These are phyloP conservation scores for Deinandra increscens DNA, from an alignment of 129 eudicot species.

Conservation along the genomic window DNA sequence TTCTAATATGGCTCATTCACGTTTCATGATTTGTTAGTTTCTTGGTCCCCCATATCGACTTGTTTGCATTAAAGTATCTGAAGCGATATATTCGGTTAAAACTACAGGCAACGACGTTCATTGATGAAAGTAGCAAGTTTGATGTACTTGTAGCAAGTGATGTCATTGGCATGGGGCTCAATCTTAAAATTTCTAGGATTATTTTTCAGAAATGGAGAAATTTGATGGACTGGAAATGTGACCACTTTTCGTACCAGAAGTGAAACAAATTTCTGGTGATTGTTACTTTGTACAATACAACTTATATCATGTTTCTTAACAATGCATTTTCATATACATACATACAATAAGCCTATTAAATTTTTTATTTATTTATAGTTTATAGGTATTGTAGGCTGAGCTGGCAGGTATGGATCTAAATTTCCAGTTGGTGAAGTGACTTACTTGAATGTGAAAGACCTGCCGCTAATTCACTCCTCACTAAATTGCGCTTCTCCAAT, in stretches of 20 bases:
- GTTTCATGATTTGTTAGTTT: too few species aligned
- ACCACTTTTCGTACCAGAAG: slow-evolving; percentile 76
- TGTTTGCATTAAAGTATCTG: slow-evolving; percentile 19
- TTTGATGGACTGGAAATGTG: slow-evolving; percentile 81
- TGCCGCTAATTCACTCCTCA: slow-evolving; percentile 76
- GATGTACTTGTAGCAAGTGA: slow-evolving; percentile 99
- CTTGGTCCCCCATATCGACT: slow-evolving; percentile 4
- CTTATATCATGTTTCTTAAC: background rate
- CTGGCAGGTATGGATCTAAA: slow-evolving; percentile 88
- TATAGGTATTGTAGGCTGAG: slow-evolving; percentile 61
- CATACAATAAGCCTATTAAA: background rate
- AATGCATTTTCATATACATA: background rate
- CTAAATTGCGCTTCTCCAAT: slow-evolving; percentile 76
- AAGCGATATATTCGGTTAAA: slow-evolving; percentile 37
- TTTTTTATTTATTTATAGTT: background rate
- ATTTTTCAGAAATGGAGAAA: slow-evolving; percentile 77
- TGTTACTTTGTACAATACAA: slow-evolving; percentile 4
- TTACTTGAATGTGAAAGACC: slow-evolving; percentile 58
- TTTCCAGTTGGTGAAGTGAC: slow-evolving; percentile 93
- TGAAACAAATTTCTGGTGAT: slow-evolving; percentile 92
- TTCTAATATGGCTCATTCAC: background rate
- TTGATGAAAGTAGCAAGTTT: slow-evolving; percentile 82
- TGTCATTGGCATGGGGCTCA: slow-evolving; percentile 99
- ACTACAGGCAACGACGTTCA: slow-evolving; percentile 94
- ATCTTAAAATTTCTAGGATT: slow-evolving; percentile 87